Evolutionary conservation across 495 filamentous ascomycete species (phyloP).

Genomic region (Annulohypoxylon stygium): DNA sequence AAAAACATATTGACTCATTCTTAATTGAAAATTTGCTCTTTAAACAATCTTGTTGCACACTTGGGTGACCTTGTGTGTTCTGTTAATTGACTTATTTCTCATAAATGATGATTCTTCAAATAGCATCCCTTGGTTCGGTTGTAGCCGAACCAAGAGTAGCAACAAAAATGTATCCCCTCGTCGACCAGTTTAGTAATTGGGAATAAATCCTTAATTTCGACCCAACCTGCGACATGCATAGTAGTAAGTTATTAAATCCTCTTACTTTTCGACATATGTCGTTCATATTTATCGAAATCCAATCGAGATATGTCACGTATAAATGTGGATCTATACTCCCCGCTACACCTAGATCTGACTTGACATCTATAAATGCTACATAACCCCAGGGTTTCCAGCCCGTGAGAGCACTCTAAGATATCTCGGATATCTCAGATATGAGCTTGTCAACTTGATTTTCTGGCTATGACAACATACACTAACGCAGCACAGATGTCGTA

Average conservation of each 20-base stretch:
- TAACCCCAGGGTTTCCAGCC: background rate
- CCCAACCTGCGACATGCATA: background rate
- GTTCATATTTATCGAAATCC: background rate
- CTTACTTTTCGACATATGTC: background rate
- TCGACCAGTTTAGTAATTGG: background rate
- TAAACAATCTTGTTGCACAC: background rate
- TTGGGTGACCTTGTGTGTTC: background rate
- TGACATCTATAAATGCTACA: conserved; percentile 1
- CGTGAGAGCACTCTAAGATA: background rate
- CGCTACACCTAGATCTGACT: background rate
- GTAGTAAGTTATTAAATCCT: background rate
- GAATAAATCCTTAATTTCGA: conserved; percentile 1
- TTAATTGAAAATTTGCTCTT: background rate
- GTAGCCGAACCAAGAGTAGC: background rate
- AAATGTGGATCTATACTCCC: conserved; percentile 3
- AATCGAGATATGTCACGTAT: conserved; percentile 7
- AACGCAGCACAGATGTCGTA: background rate
- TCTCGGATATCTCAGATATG: background rate
- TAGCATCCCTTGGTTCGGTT: background rate
- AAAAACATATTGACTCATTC: no score
- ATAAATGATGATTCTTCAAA: background rate
- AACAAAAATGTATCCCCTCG: background rate
- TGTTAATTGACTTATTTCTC: background rate
- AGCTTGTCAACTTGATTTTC: background rate
- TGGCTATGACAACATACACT: conserved; percentile 3